Conservation (phyloP, 768 basidiomycete species). For the Psilocybe tampanensis region DNA sequence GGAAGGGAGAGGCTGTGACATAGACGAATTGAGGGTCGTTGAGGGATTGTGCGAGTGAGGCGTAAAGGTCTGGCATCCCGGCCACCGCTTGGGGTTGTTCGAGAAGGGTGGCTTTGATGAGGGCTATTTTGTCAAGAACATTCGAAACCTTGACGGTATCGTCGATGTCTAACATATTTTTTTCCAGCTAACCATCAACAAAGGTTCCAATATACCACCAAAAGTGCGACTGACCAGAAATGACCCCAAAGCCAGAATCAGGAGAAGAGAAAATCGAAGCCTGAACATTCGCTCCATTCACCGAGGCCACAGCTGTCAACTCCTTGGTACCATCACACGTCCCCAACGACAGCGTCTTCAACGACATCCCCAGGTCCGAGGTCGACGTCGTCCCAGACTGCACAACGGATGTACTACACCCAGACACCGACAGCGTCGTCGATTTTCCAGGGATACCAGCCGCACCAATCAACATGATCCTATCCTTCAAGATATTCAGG, state of each 20-base stretch:
- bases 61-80: constrained; percentile 51
- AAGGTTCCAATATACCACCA: no score
- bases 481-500: constrained; percentile 25
- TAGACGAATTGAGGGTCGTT: constrained; percentile 43
- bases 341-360: constrained; percentile 34
- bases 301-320: constrained; percentile 20
- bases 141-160: constrained; percentile 47
- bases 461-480: constrained; percentile 36
- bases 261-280: constrained; percentile 38
- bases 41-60: constrained; percentile 36
- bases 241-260: constrained; percentile 42
- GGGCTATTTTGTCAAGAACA: constrained; percentile 34
- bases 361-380: constrained; percentile 35
- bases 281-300: constrained; percentile 24
- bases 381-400: constrained; percentile 30
- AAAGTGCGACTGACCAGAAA: constrained; percentile 36
- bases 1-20: constrained; percentile 46
- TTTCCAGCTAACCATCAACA: neutral
- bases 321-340: constrained; percentile 23
- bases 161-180: constrained; percentile 38
- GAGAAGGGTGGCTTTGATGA: constrained; percentile 40
- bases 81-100: constrained; percentile 40
- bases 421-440: constrained; percentile 31
- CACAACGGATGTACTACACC: constrained; percentile 29
- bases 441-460: constrained; percentile 34